Percentiles rank a stretch among this genome's conserved stretches.
Evolutionary conservation across 1,284 basidiomycete genomes (phyloP).

Genomic region (Xanthoconium separans): DNA sequence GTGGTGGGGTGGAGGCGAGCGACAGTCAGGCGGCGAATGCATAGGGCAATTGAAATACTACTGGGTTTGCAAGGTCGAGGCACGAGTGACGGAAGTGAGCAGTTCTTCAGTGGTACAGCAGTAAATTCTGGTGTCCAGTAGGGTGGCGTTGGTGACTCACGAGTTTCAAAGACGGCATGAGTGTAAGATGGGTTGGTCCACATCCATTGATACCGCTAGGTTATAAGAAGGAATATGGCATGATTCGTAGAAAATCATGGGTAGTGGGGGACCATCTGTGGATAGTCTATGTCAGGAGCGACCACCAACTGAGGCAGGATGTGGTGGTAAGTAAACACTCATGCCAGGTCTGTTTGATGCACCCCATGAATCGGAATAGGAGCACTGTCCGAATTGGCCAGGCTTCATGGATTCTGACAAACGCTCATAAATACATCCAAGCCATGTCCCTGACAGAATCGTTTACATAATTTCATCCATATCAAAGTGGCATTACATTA

Average conservation of each 20-base stretch:
- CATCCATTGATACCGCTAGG: constrained; percentile 81
- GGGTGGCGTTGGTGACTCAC: constrained; percentile 50
- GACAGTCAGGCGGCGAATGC: constrained; percentile 52
- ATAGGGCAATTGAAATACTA: constrained; percentile 53
- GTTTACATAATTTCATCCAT: no score
- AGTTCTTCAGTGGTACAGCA: constrained; percentile 64
- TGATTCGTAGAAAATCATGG: constrained; percentile 69
- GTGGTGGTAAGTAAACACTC: constrained; percentile 59
- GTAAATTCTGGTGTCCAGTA: constrained; percentile 50
- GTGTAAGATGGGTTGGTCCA: constrained; percentile 62
- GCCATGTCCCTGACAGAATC: no score
- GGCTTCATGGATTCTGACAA: no score
- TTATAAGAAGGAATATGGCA: constrained; percentile 65
- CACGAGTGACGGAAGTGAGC: constrained; percentile 46
- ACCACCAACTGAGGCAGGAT: constrained; percentile 46
- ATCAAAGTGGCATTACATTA: no score
- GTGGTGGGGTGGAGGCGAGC: constrained; percentile 49
- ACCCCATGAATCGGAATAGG: no score
- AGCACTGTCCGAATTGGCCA: no score
- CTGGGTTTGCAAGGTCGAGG: constrained; percentile 40
- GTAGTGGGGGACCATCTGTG: constrained; percentile 74
- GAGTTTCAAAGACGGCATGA: constrained; percentile 51
- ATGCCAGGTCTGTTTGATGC: no score
- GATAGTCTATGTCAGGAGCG: constrained; percentile 66
- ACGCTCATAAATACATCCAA: no score